These are phyloP conservation scores for Septoria linicola DNA, from an alignment of 2,329 filamentous ascomycete genomes.

Conservation along the genomic window DNA sequence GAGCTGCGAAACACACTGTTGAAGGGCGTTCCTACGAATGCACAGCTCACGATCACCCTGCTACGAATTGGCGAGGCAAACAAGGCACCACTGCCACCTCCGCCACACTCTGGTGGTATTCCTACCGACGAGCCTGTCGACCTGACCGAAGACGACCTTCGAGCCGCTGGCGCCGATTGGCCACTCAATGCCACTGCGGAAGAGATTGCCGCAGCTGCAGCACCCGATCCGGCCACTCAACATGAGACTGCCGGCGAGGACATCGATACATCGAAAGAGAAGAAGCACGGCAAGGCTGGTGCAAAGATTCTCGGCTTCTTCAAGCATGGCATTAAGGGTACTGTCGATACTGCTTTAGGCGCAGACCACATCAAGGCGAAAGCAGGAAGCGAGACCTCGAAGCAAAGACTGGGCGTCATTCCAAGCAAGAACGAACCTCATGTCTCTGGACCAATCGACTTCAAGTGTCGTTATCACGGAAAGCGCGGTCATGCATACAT, in stretches of 20 bases:
- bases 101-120: conserved; percentile 46
- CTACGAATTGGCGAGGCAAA: conserved; percentile 80
- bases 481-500: conserved; percentile 72
- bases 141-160: conserved; percentile 51
- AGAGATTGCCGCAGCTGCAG: conserved; percentile 65
- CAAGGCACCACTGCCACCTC: conserved; percentile 70
- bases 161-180: conserved; percentile 53
- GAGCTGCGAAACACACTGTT: conserved; percentile 74
- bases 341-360: conserved; percentile 69
- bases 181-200: conserved; percentile 61
- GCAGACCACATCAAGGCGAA: conserved; percentile 71
- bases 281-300: conserved; percentile 50
- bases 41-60: conserved; percentile 76
- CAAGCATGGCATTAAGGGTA: conserved; percentile 67
- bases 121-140: conserved; percentile 53
- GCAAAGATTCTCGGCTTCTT: conserved; percentile 62
- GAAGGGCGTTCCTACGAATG: conserved; percentile 81
- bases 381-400: conserved; percentile 60
- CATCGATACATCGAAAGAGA: conserved; percentile 51
- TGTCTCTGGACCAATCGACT: conserved; percentile 68
- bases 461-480: conserved; percentile 68
- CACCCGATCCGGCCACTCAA: conserved; percentile 47
- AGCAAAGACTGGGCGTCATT: conserved; percentile 70
- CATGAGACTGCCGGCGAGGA: conserved; percentile 54
- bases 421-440: conserved; percentile 47